A percentile compares a stretch with the other conserved stretches of the same genome.
Evolutionary conservation across 768 basidiomycete genomes (phyloP).

Genomic region (Phylloporus scabripes): DNA sequence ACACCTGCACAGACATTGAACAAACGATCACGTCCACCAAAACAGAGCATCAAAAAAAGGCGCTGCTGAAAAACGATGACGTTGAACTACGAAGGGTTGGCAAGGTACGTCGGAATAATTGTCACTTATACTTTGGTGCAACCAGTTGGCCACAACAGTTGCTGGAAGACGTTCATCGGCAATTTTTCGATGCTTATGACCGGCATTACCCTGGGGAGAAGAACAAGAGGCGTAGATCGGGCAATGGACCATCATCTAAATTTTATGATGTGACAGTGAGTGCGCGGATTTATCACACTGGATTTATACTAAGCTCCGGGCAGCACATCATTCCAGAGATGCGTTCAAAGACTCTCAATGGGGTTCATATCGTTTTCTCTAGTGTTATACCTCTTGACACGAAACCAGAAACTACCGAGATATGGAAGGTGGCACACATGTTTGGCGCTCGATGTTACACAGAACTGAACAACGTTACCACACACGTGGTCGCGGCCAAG

Average conservation of each 20-base stretch:
- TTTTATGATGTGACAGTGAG: slow-evolving; percentile 75
- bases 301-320: background rate
- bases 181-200: slow-evolving; percentile 71
- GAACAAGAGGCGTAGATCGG: slow-evolving; percentile 25
- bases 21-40: slow-evolving; percentile 17
- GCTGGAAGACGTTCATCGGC: slow-evolving; percentile 70
- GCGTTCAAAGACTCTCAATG: slow-evolving; percentile 69
- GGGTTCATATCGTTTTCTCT: slow-evolving; percentile 84
- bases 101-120: slow-evolving; percentile 42
- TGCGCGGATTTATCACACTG: slow-evolving; percentile 6
- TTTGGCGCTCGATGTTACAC: slow-evolving; percentile 83
- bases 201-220: slow-evolving; percentile 25
- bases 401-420: slow-evolving; percentile 69
- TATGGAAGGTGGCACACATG: slow-evolving; percentile 80
- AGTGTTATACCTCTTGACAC: slow-evolving; percentile 92
- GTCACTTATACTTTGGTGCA: background rate
- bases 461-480: slow-evolving; percentile 60
- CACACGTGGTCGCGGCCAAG: slow-evolving; percentile 91
- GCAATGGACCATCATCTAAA: slow-evolving; percentile 26
- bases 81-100: slow-evolving; percentile 73
- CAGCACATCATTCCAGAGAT: slow-evolving; percentile 84
- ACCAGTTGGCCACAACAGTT: slow-evolving; percentile 44
- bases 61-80: slow-evolving; percentile 85
- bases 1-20: slow-evolving; percentile 9
- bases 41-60: slow-evolving; percentile 55